Evolutionary conservation across 176 grass and related monocot genomes (phyloP).

Genomic region (Alloteropsis semialata): DNA sequence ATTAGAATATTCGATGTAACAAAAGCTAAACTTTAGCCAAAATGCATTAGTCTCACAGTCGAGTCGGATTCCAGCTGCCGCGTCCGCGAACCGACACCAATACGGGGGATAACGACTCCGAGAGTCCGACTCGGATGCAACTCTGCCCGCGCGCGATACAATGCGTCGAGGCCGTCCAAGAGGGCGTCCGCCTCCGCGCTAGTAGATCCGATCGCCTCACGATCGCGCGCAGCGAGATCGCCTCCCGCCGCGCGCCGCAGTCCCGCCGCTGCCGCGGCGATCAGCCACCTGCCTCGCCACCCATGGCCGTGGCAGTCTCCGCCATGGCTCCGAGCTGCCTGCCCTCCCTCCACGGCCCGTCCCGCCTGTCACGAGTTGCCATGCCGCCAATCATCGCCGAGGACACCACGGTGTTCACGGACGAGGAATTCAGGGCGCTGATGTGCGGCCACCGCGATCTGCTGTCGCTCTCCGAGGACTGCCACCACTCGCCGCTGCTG

Average conservation of each 20-base stretch:
- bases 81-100: too few relatives aligned
- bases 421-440: not conserved
- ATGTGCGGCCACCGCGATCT: not conserved
- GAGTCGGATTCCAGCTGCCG: too few relatives aligned
- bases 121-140: too few relatives aligned
- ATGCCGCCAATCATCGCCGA: not conserved
- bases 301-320: not conserved
- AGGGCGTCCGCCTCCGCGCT: too few relatives aligned
- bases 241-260: too few relatives aligned
- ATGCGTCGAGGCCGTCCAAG: too few relatives aligned
- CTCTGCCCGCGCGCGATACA: too few relatives aligned
- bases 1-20: too few relatives aligned
- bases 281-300: not conserved
- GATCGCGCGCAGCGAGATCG: not conserved
- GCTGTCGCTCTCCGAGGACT: not conserved
- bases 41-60: too few relatives aligned
- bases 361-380: not conserved
- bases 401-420: not conserved
- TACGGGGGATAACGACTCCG: too few relatives aligned
- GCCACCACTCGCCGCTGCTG: not conserved
- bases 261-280: not conserved
- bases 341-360: not conserved
- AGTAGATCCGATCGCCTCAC: not conserved
- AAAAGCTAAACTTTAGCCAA: too few relatives aligned
- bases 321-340: not conserved